Evolutionary conservation across 352 stramenopile genomes (phyloP), one percentile per base, ranked within the genome.

Genomic region (Globisporangium paddicum): DNA sequence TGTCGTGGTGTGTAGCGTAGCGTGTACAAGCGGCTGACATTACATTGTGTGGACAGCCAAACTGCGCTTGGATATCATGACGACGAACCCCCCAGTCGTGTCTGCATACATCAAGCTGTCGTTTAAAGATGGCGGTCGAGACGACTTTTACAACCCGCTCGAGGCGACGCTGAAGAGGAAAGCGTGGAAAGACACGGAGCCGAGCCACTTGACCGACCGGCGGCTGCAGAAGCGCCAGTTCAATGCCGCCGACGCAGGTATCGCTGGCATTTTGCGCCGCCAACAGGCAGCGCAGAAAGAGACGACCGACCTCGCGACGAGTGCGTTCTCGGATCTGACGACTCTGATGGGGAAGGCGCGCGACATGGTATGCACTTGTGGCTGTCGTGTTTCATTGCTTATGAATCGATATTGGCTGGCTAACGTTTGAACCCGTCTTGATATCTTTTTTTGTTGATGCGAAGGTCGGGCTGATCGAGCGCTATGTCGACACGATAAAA

Each of bases 341-440:
- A 92, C 89, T 56, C 73, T 98, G 32, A 96, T 97, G 79, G 63
- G 88, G 19, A 96, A 95, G 52, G 90, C 91, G 28, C 84, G 84
- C 60, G 91, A 97, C 67, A 90, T 98, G 73, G 91, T 96, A 42
- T 18, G 54, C n/a, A n/a, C n/a, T n/a, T 3, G n/a, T 28, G 13
- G 1, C 19, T 10, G 1, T 34, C n/a, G 23, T 16, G 3, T 60
- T 1, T 2, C 21, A 14, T 51, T 46, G 19, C 19, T 21, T 47
- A 23, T 21, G 21, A 6, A n/a, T 21, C 37, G 35, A 18, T 46
- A 0, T 1, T 32, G 11, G 34, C 5, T 40, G 34, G 34, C 34
- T 40, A 16, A 45, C 14, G 40, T 59, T 52, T 32, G n/a, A n/a
- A n/a, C n/a, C n/a, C n/a, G n/a, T n/a, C n/a, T n/a, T n/a, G n/a